phyloP scores from a whole-genome alignment of 257 asterid species.

The Marsdenia floribunda region DNA sequence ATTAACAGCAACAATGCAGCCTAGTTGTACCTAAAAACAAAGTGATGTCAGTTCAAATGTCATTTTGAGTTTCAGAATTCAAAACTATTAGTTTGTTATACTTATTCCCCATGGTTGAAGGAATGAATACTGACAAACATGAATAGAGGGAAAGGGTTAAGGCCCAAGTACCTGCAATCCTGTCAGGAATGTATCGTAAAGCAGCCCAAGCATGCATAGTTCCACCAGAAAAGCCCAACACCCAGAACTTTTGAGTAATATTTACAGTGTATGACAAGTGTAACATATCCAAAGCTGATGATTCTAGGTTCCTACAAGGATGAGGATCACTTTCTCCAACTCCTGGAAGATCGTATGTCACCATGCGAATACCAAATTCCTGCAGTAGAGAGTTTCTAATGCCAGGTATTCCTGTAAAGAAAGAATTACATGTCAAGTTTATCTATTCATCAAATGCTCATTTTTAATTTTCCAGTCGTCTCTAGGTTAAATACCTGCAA shows the following conservation, averaged over 20 bases:
- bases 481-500: constrained; percentile 57
- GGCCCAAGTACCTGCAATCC: constrained; percentile 57
- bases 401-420: constrained; percentile 72
- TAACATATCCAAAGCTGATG: constrained; percentile 85
- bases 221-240: constrained; percentile 69
- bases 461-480: neutral
- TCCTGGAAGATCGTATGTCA: constrained; percentile 91
- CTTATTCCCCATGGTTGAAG: neutral
- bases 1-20: neutral
- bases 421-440: neutral
- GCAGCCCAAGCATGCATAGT: constrained; percentile 94
- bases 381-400: constrained; percentile 53
- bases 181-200: constrained; percentile 87
- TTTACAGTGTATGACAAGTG: constrained; percentile 77
- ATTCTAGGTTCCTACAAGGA: constrained; percentile 72
- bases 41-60: neutral
- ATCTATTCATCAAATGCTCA: neutral
- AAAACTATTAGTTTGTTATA: neutral
- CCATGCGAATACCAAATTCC: constrained; percentile 76
- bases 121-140: neutral
- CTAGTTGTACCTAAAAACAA: neutral
- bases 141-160: neutral
- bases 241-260: constrained; percentile 83
- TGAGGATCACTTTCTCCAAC: constrained; percentile 98
- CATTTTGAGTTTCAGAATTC: neutral